Base-by-base conservation (phyloP, 805 yeast species). In the Zygoascus ofunaensis region DNA sequence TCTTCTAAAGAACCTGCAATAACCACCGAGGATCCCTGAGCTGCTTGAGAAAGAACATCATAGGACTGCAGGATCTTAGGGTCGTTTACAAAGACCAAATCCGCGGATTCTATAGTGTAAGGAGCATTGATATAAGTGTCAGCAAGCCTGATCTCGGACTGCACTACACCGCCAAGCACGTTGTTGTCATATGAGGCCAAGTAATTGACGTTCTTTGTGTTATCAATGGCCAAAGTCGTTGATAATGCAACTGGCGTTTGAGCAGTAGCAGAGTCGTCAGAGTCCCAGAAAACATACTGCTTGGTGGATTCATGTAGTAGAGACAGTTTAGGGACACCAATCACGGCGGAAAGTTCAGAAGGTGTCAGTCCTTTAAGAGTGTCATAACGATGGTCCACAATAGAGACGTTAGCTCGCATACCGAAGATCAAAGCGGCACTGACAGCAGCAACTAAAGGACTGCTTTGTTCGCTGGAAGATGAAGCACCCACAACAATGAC, bases 101-200 rank as follows among this genome's bases (percentile, higher is more conserved):
- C 80, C 10, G 90, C 82, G 38, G 71, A 57, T 43, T 79, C 84
- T 42, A 81, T 64, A 22, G 62, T 44, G 37, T 56, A 49, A 26
- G 58, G 52, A 2, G 60, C 50, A 32, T 51, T 37, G 15, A 49
- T 30, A n/a, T 57, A 50, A 2, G 59, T 48, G 4, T 73, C 65
- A 22, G 69, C 62, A 41, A 82, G 66, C 56, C 81, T 84, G 33
- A 67, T 35, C 39, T 66, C 62, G 10, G 87, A 73, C 62, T 82
- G 85, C 60, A 80, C 79, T 5, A 76, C 59, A 49, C 97, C 97
- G 30, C 89, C 90, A 42, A 74, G 75, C 14, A 77, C 67, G 32
- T 71, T 59, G 61, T 85, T 87, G 62, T 90, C 95, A 55, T 69
- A 86, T 56, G 75, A 76, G 42, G 82, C 73, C 60, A 82, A 72